Conservation (phyloP, 371 early-diverging fungal genomes). For the Mucor piriformis region DNA sequence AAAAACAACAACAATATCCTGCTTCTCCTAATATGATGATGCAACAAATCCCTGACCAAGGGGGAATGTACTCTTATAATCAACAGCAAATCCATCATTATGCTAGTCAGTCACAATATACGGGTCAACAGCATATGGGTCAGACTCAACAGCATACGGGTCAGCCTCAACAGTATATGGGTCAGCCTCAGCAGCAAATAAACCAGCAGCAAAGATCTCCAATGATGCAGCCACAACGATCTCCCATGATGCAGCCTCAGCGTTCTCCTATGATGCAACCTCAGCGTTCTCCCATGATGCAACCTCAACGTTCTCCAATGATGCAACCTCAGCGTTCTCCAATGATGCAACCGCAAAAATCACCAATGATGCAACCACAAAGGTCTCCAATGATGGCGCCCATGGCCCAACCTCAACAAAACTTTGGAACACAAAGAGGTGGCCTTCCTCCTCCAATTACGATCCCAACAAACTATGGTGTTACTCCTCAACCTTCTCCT, state of each 20-base stretch:
- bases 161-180: conserved; percentile 1
- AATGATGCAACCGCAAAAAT: conserved; percentile 13
- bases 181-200: conserved; percentile 12
- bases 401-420: neutral
- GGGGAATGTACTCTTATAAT: neutral
- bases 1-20: neutral
- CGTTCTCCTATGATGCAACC: conserved; percentile 30
- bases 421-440: neutral
- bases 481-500: conserved; percentile 24
- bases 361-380: conserved; percentile 25
- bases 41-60: neutral
- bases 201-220: conserved; percentile 2
- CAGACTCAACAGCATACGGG: conserved; percentile 10
- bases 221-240: conserved; percentile 20
- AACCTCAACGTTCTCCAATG: conserved; percentile 23
- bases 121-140: neutral
- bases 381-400: conserved; percentile 18
- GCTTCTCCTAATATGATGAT: conserved; percentile 1
- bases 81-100: conserved; percentile 4
- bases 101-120: neutral
- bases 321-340: conserved; percentile 25
- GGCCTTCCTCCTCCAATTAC: conserved; percentile 22
- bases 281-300: conserved; percentile 21
- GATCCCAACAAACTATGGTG: conserved; percentile 16
- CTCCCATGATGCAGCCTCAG: conserved; percentile 22